Evolutionary conservation across 2,329 filamentous ascomycete species (phyloP), one percentile per base, ranked within the genome.

Genomic region (Hypoxylon sp.): DNA sequence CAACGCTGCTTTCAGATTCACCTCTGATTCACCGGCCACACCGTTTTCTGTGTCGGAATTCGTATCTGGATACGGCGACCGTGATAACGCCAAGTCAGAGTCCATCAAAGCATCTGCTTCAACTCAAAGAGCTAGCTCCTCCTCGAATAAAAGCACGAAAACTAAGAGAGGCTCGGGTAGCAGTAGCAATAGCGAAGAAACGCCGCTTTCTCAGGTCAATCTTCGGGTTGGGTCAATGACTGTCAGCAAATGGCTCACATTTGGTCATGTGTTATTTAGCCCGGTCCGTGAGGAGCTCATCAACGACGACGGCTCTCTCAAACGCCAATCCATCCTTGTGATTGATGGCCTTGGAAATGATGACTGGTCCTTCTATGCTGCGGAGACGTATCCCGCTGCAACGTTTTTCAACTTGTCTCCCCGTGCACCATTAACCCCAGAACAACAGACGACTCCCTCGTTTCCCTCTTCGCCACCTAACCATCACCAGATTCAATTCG

Each of bases 301-400:
- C 39, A 81, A 86, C 16, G 80, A 84, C 0, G 83, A 78, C 14
- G 81, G 78, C 55, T 80, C 77, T 12, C 79, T 74, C 79, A 90
- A 84, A 80, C 86, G 80, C 58, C 90, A 82, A 61, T 89, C 87
- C 0, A 88, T 96, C 25, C 83, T 96, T 2, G 90, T 96, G 16
- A 85, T 96, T 61, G 92, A 96, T 78, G 92, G 92, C 4, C 88
- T 96, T 29, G 92, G 92, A n/a, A 94, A 94, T 74, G 89, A 91
- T 70, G 92, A 96, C 74, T 96, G 92, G 92, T 94, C 92, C 0
- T 94, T 93, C 76, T 95, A 94, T 71, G 91, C 91, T 19, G 91
- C 92, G 5, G 88, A 94, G 74, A 93, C 91, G 0, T 95, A 95
- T 69, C 90, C 91, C 0, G 83, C 84, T 0, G 90, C 90, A 0